Evolutionary conservation across 2,329 filamentous ascomycete genomes (phyloP), one percentile per base, ranked within the genome.

Genomic region (Penicillium sp.): DNA sequence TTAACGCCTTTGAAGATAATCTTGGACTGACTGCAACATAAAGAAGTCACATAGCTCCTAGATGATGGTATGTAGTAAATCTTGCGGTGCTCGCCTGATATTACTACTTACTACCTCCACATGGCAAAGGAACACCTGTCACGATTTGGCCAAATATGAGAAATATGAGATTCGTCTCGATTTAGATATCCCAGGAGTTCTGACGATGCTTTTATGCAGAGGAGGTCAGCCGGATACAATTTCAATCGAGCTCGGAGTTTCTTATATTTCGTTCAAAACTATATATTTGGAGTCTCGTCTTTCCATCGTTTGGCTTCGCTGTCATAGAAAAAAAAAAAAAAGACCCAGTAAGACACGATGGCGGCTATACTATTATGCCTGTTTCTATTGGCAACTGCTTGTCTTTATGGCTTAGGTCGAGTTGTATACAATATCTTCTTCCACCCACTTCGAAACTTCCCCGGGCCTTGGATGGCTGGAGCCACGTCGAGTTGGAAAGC

Each of bases 371-470:
- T 39, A 39, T 6, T 49, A 5, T 49, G 46, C 34, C n/a, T 39
- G 20, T 20, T 49, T 18, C 7, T 49, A 6, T 16, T 49, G 8
- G 13, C n/a, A 49, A n/a, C 34, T 16, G n/a, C 34, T 13, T 7
- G 46, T 20, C n/a, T 49, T 16, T 49, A 39, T 16, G 34, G 34
- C 24, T 39, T 49, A 7, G 34, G 46, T 24, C 34, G 34, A 38
- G 34, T 29, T 29, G 5, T 39, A 29, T 49, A 49, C 43, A 57
- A 55, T 53, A 16, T 55, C 0, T 60, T 56, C 22, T 51, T 61
- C 18, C 58, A 61, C 34, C 50, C 55, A 35, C 45, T 61, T 24
- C 58, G 56, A 24, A 58, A 44, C 2, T 61, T 61, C 35, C 58
- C 50, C 6, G 56, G 53, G 14, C 60, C 56, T 35, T 56, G 35